These are phyloP conservation scores for Dimocarpus longan DNA, from an alignment of 345 rosid species.

Conservation along the genomic window DNA sequence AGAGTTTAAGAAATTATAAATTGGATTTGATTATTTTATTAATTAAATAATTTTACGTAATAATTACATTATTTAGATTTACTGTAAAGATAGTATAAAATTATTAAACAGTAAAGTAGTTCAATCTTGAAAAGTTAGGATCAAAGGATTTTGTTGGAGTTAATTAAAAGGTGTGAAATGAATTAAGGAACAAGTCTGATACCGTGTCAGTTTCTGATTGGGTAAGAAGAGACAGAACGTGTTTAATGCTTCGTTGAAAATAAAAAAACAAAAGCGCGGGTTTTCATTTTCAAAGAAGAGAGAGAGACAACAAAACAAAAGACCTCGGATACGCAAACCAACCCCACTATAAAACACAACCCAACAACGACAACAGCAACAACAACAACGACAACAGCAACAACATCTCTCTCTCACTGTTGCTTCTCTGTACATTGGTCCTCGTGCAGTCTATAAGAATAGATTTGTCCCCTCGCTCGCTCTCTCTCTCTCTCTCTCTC, in stretches of 20 bases:
- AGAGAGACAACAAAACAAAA: constrained; percentile 13
- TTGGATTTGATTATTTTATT: no score
- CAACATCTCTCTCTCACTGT: background rate
- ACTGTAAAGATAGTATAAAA: no score
- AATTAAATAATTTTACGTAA: no score
- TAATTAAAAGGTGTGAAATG: background rate
- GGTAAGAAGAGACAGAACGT: background rate
- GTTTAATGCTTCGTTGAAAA: background rate
- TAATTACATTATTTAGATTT: no score
- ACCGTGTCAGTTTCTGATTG: background rate
- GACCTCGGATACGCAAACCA: constrained; percentile 30
- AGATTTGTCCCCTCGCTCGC: background rate
- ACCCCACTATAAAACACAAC: background rate
- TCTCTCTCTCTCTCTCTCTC: background rate
- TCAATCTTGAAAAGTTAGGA: no score
- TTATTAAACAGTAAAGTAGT: no score
- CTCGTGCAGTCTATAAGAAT: constrained; percentile 21
- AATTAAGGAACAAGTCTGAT: no score
- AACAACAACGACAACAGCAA: background rate
- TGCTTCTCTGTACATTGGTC: constrained; percentile 8
- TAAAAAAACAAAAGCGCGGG: background rate
- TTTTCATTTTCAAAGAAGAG: constrained; percentile 21
- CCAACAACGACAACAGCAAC: no score
- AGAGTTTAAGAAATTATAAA: no score
- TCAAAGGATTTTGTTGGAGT: no score